Evolutionary conservation across 257 asterid genomes (phyloP), one percentile per base, ranked within the genome.

Genomic region (Nicotiana attenuata): DNA sequence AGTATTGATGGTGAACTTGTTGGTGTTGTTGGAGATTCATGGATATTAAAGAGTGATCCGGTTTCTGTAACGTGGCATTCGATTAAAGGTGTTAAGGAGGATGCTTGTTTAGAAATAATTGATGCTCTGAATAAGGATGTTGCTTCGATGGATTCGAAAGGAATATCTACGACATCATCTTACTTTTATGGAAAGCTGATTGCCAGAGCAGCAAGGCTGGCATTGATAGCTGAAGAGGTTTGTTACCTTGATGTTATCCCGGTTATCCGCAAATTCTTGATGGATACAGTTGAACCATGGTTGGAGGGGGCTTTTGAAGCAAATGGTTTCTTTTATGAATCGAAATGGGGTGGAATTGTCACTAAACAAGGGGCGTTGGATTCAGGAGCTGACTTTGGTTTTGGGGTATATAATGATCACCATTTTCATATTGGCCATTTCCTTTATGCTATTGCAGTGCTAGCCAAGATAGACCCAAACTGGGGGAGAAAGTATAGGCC

Each of bases 171-270:
- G 0, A 50, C 93, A 1, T 92, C 99, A 0, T 94, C 97, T 20
- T 94, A 96, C 88, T 96, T 92, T 38, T 92, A 87, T 69, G 99
- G 90, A 33, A 96, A 96, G 83, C 81, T 94, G 88, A 88, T 96
- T 56, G 98, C 99, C 11, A 87, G 99, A 83, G 99, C 97, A 47
- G 98, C 99, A n/a, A 94, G 98, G 82, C 88, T 94, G 59, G 99
- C 97, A 31, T 81, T 96, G 77, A 92, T 96, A 80, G 97, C 99
- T 66, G 99, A 96, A 81, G 99, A 96, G 89, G 93, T 96, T 68
- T 59, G 81, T 66, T 88, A 83, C 56, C 88, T 76, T 22, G 97
- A 92, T 55, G 97, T 91, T 56, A 87, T 96, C 61, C 97, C 98
- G 11, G 66, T 87, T 38, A 86, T 94, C 76, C 84, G 80, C 85